phyloP scores from a whole-genome alignment of 176 grass and related monocot species.

The Aegilops tauschii region DNA sequence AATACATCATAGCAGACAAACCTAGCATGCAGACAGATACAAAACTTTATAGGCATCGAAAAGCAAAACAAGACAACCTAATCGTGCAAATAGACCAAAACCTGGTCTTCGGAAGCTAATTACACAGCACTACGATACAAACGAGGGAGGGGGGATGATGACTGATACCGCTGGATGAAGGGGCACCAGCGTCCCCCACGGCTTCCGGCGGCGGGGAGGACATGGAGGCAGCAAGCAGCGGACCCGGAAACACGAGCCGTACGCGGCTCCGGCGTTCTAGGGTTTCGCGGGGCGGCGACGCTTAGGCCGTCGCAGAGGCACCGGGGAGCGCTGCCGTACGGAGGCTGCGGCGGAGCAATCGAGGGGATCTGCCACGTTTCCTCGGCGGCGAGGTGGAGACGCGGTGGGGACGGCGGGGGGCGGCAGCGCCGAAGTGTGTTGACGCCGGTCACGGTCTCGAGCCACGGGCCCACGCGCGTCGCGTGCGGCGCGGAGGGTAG shows the following conservation, averaged over 20 bases:
- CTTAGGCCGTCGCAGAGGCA: not conserved
- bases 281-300: not conserved
- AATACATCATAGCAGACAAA: not conserved
- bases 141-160: not conserved
- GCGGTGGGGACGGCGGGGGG: not conserved
- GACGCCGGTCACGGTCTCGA: conserved; percentile 5
- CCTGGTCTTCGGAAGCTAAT: not conserved
- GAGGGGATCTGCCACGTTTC: not conserved
- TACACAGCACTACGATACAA: not conserved
- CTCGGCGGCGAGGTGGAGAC: not conserved
- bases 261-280: conserved; percentile 8
- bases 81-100: not conserved
- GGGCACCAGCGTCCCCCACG: not conserved
- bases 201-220: conserved; percentile 17
- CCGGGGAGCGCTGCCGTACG: not conserved
- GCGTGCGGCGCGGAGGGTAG: not conserved
- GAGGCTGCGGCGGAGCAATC: not conserved
- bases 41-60: not conserved
- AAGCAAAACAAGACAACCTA: not conserved
- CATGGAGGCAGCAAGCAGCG: not conserved
- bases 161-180: not conserved
- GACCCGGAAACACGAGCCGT: not conserved
- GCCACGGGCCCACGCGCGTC: not conserved
- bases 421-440: not conserved
- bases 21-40: not conserved